Evolutionary conservation across 371 early-diverging fungal species (phyloP).

Genomic region (Mucor mucedo): DNA sequence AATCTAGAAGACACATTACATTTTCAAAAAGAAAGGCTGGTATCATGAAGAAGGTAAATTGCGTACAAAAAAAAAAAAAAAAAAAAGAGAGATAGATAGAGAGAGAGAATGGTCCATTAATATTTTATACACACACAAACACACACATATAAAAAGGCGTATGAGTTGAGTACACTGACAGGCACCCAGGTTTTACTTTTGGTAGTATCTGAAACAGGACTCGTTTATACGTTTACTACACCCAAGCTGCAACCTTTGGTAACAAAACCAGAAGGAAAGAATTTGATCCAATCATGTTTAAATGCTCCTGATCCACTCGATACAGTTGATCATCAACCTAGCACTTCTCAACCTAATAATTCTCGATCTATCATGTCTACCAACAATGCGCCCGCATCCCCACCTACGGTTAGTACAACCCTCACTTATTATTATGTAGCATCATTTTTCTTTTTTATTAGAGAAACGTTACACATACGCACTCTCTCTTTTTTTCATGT

Average conservation of each 20-base stretch:
- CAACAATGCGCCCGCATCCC: constrained; percentile 15
- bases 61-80: neutral
- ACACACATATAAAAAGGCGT: constrained; percentile 66
- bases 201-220: constrained; percentile 94
- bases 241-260: constrained; percentile 94
- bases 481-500: neutral
- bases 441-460: constrained; percentile 15
- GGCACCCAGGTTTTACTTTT: constrained; percentile 95
- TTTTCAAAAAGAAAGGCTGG: constrained; percentile 97
- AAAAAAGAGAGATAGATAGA: no score
- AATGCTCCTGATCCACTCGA: constrained; percentile 73
- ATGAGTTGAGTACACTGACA: constrained; percentile 94
- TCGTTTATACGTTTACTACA: constrained; percentile 97
- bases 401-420: constrained; percentile 23
- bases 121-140: neutral
- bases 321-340: constrained; percentile 5
- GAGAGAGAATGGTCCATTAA: neutral
- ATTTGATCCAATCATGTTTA: constrained; percentile 90
- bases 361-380: constrained; percentile 18
- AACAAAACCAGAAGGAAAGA: constrained; percentile 89
- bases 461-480: constrained; percentile 21
- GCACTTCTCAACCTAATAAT: neutral
- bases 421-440: constrained; percentile 1
- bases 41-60: constrained; percentile 92
- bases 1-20: constrained; percentile 91